phyloP scores from a whole-genome alignment of 2,329 filamentous ascomycete species.

The Fusarium heterosporum region DNA sequence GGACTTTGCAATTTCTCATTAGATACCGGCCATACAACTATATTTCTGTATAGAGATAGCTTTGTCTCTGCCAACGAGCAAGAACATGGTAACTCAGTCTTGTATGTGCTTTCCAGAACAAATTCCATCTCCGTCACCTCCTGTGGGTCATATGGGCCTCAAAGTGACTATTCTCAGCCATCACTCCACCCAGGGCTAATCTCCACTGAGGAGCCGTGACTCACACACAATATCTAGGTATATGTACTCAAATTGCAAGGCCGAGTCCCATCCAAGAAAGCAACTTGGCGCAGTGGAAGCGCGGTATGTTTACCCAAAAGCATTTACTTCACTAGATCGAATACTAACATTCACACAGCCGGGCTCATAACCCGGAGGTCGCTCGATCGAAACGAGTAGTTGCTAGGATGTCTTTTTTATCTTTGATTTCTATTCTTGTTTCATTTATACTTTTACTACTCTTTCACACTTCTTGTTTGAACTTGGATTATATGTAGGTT shows the following conservation, averaged over 20 bases:
- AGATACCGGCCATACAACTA: neutral
- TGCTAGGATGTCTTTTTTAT: constrained; percentile 12
- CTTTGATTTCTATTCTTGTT: neutral
- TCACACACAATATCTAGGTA: neutral
- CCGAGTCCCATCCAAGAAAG: constrained; percentile 8
- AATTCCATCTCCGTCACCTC: too few relatives aligned
- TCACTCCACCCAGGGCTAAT: constrained; percentile 18
- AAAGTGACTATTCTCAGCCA: neutral
- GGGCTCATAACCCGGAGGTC: constrained; percentile 32
- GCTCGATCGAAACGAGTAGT: constrained; percentile 29
- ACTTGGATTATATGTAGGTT: neutral
- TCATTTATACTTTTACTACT: accelerated
- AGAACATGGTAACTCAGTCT: too few relatives aligned
- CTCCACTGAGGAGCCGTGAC: constrained; percentile 9
- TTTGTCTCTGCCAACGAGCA: too few relatives aligned
- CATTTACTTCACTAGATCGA: neutral
- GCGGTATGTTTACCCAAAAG: constrained; percentile 6
- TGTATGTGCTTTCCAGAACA: too few relatives aligned
- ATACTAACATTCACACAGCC: constrained; percentile 21
- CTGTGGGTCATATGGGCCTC: neutral
- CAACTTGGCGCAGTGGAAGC: constrained; percentile 31
- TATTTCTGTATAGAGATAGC: neutral
- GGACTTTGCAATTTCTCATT: neutral
- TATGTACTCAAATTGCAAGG: neutral
- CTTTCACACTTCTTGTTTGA: neutral